These are phyloP conservation scores for Cornus florida DNA, from an alignment of 148 eudicot species.

Conservation along the genomic window DNA sequence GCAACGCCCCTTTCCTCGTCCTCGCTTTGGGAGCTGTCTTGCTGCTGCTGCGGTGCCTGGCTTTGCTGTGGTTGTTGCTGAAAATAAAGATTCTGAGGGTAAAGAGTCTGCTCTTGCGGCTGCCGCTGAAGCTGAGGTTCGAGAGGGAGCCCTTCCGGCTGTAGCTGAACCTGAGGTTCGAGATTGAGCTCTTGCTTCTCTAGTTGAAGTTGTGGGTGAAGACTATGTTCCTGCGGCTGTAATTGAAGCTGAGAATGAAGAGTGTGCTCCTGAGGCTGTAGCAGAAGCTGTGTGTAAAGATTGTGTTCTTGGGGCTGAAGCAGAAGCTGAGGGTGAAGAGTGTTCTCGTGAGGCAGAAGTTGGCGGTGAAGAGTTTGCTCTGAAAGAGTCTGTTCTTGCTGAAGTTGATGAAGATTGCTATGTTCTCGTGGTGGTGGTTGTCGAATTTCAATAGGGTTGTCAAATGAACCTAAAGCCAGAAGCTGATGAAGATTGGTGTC, in stretches of 20 bases:
- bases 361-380: too few species aligned
- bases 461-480: constrained; percentile 47
- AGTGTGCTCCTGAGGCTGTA: background rate
- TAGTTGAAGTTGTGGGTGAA: too few species aligned
- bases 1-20: constrained; percentile 33
- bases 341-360: too few species aligned
- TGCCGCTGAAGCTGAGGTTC: constrained; percentile 12
- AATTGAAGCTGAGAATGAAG: background rate
- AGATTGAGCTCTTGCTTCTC: too few species aligned
- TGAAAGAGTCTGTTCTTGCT: too few species aligned
- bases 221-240: background rate
- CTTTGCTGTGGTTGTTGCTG: constrained; percentile 23
- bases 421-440: constrained; percentile 31
- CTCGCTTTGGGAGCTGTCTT: constrained; percentile 25
- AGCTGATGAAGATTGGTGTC: constrained; percentile 17
- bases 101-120: background rate
- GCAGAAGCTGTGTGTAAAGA: too few species aligned
- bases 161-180: background rate
- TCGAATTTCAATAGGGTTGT: constrained; percentile 29
- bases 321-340: too few species aligned
- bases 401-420: constrained; percentile 12
- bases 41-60: constrained; percentile 25
- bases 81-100: constrained; percentile 4
- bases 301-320: too few species aligned
- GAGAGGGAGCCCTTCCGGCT: background rate